Conservation (phyloP, 441 rosid species). For the Mallotus japonicus region DNA sequence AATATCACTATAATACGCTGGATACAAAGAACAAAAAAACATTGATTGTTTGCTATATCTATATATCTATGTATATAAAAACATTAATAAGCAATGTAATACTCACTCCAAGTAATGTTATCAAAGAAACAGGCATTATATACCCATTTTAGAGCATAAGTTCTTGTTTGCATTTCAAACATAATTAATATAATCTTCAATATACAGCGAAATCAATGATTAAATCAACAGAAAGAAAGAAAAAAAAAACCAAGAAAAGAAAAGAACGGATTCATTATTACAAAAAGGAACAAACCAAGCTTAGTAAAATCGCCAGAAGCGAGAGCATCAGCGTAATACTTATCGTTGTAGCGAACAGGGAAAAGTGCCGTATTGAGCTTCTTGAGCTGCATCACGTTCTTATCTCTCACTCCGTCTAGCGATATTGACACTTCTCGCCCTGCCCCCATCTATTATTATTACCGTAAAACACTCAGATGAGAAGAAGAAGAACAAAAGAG, state of each 20-base stretch:
- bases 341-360: constrained; percentile 90
- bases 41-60: too few relatives aligned
- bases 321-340: constrained; percentile 84
- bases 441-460: constrained; percentile 50
- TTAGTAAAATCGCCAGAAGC: constrained; percentile 87
- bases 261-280: too few relatives aligned
- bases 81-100: too few relatives aligned
- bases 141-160: too few relatives aligned
- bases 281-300: constrained; percentile 47
- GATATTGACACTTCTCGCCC: constrained; percentile 74
- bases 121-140: too few relatives aligned
- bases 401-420: constrained; percentile 86
- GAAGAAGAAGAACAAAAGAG: not conserved
- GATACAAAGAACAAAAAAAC: constrained; percentile 10
- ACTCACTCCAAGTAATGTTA: too few relatives aligned
- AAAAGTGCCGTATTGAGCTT: constrained; percentile 88
- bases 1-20: constrained; percentile 94
- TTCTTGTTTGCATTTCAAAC: not conserved
- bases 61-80: too few relatives aligned
- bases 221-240: not conserved
- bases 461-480: too few relatives aligned
- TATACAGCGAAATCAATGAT: not conserved
- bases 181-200: not conserved
- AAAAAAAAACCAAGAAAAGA: too few relatives aligned
- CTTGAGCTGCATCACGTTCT: constrained; percentile 93